Conservation (phyloP, 1,139 yeast genomes). For the Diutina siamensis region DNA sequence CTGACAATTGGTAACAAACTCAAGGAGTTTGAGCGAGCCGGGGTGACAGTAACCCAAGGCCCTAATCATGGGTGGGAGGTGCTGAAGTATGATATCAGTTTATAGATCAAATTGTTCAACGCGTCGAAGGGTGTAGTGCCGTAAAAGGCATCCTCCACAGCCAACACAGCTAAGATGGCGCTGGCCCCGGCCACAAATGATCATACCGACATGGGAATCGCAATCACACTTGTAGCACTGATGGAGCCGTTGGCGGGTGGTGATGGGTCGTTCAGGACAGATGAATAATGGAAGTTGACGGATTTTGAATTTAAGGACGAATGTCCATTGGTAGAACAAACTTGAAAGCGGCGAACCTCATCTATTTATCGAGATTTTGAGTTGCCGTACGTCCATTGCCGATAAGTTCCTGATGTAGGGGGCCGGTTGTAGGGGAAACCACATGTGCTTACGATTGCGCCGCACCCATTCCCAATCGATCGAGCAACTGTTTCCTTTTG, state of each 20-base stretch:
- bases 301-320: not conserved
- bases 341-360: too few relatives aligned
- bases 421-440: not conserved
- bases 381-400: not conserved
- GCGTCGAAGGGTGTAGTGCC: too few relatives aligned
- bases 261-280: not conserved
- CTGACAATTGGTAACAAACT: too few relatives aligned
- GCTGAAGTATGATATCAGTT: not conserved
- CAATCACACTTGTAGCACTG: not conserved
- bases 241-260: not conserved
- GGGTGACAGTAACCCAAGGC: not conserved
- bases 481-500: not conserved
- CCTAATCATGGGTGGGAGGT: not conserved
- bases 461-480: not conserved
- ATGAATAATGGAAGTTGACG: not conserved
- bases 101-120: too few relatives aligned
- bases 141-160: not conserved
- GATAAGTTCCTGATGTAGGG: too few relatives aligned
- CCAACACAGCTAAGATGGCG: not conserved
- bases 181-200: not conserved
- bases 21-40: not conserved
- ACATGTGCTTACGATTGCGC: not conserved
- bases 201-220: not conserved
- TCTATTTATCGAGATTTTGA: not conserved
- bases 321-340: too few relatives aligned